Base-by-base conservation (phyloP, 75 land plant genomes). In the Pinus tabuliformis region DNA sequence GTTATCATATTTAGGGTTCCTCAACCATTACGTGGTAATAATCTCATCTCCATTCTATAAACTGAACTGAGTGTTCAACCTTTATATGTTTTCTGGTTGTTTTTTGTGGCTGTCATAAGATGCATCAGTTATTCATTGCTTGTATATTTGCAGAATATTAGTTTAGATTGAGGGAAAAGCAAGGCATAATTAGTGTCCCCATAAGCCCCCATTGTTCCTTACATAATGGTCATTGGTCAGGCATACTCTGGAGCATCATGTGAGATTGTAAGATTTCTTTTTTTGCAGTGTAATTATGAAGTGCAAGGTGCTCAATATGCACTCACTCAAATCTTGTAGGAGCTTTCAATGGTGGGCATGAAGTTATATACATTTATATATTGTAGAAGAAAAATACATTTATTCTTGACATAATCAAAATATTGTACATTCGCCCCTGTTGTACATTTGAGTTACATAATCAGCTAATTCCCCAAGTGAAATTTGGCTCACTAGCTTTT, bases 91-190 rank as follows among this genome's bases (percentile, higher is more conserved):
- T 14, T 17, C 39, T 14, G 18, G 49, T 66, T 20, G 26, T 20
- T 17, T 17, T 37, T 66, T 15, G 21, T 66, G 42, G 39, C 20
- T 66, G 71, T 21, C 16, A 4, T 20, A 18, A 45, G 22, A 39
- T 6, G 28, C 1, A 28, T 16, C 13, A 8, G 58, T 30, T 59
- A 57, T 57, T 56, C n/a, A 15, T 73, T 56, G 28, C 36, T 73
- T 73, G 16, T 73, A 3, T 73, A 3, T 39, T 42, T 66, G 71
- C 45, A 66, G 71, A 66, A 18, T 66, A 37, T 66, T 39, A 33
- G 71, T 66, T 49, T 39, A 66, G 49, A 37, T 20, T 39, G 71
- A 66, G 39, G 39, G 71, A 49, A 39, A 66, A 36, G 2, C 71
- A 66, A 6, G 6, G 5, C 45, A 42, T 0, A 42, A 42, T 6